A percentile compares a stretch with the other conserved stretches of the same genome.
Conservation (phyloP, 495 filamentous ascomycete species). For the Xylaria cubensis region DNA sequence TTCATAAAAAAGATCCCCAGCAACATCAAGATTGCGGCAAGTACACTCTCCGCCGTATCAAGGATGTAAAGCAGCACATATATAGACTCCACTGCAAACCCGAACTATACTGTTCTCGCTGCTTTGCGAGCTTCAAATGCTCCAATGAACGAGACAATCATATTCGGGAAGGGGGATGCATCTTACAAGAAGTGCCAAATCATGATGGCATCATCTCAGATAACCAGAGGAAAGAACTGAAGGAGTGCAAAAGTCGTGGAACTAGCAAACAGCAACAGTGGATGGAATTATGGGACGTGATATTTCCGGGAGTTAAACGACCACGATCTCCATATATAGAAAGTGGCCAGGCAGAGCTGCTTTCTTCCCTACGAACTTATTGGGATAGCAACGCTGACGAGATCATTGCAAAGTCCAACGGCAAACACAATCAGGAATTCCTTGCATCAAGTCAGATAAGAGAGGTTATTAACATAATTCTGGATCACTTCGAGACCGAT, state of each 20-base stretch:
- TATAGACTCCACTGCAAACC: constrained; percentile 31
- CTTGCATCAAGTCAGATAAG: neutral
- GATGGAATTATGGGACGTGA: constrained; percentile 28
- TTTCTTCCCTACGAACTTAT: constrained; percentile 18
- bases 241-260: constrained; percentile 25
- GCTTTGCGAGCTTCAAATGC: constrained; percentile 19
- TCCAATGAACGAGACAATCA: constrained; percentile 23
- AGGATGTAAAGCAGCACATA: constrained; percentile 36
- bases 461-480: neutral
- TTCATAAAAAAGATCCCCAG: constrained; percentile 28
- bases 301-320: constrained; percentile 22
- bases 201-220: constrained; percentile 28
- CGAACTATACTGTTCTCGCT: constrained; percentile 31
- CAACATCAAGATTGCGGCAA: constrained; percentile 27
- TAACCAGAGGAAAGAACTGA: constrained; percentile 28
- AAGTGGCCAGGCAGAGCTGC: constrained; percentile 16
- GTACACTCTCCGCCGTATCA: constrained; percentile 30
- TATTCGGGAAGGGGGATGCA: constrained; percentile 18
- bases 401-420: neutral
- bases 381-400: constrained; percentile 11
- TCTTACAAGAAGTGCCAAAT: neutral
- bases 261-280: constrained; percentile 28
- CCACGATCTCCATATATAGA: constrained; percentile 31
- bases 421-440: neutral
- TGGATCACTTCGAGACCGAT: neutral